These are phyloP conservation scores for Zymoseptoria pseudotritici DNA, from an alignment of 2,329 filamentous ascomycete species.

Conservation along the genomic window DNA sequence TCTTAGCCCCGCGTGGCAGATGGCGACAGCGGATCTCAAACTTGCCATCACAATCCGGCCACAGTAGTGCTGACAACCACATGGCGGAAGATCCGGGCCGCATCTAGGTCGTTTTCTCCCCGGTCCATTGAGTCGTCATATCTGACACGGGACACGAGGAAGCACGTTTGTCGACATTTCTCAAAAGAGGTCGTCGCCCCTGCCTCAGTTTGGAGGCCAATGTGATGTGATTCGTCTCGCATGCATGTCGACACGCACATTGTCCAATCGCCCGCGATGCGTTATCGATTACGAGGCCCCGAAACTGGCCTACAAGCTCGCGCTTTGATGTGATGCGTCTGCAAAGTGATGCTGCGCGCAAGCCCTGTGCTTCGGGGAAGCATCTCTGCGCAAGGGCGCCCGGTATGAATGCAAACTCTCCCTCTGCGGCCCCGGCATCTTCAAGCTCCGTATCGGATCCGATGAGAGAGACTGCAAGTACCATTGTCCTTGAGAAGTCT, in stretches of 20 bases:
- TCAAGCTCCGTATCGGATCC: too few relatives aligned
- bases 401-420: too few relatives aligned
- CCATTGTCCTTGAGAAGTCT: too few relatives aligned
- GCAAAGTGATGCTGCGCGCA: too few relatives aligned
- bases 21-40: neutral
- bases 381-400: too few relatives aligned
- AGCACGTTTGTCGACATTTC: neutral
- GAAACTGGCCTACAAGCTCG: too few relatives aligned
- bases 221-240: neutral
- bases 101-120: neutral
- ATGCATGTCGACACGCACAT: neutral
- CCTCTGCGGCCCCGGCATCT: too few relatives aligned
- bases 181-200: too few relatives aligned
- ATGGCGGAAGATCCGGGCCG: neutral
- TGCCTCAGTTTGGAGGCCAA: neutral
- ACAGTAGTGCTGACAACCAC: neutral
- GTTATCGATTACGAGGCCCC: neutral
- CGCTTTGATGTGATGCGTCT: too few relatives aligned
- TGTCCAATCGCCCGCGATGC: neutral
- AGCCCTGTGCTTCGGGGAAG: too few relatives aligned
- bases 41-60: neutral
- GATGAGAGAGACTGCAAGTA: too few relatives aligned
- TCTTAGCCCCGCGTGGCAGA: neutral
- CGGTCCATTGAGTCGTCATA: neutral
- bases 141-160: neutral